Evolutionary conservation across 176 grass and related monocot genomes (phyloP).

Genomic region (Aegilops tauschii): DNA sequence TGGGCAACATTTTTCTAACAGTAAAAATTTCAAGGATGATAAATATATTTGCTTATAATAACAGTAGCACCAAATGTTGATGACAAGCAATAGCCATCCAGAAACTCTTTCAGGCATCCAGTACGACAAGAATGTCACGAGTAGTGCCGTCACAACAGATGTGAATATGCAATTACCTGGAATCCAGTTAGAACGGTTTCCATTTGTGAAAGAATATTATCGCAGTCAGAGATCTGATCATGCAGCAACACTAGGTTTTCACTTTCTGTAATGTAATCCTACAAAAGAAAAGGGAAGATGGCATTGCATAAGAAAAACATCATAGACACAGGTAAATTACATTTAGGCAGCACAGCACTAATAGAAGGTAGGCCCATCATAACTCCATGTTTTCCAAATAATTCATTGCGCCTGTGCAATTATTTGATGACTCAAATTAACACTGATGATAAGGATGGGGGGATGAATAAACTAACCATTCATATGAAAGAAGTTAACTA

Average conservation of each 20-base stretch:
- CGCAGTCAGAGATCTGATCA: slow-evolving; percentile 92
- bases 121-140: slow-evolving; percentile 1
- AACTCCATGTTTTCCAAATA: neutral
- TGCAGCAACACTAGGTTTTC: slow-evolving; percentile 88
- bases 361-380: neutral
- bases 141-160: slow-evolving; percentile 10
- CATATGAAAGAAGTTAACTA: neutral
- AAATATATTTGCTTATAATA: neutral
- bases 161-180: slow-evolving; percentile 65
- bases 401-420: neutral
- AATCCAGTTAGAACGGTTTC: slow-evolving; percentile 90
- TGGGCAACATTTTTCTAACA: neutral
- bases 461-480: neutral
- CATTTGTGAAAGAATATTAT: slow-evolving; percentile 98
- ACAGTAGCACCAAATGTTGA: slow-evolving; percentile 1
- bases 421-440: neutral
- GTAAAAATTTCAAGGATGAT: neutral
- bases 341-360: neutral
- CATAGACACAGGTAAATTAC: neutral
- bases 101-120: slow-evolving; percentile 19
- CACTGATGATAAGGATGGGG: neutral
- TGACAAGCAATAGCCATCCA: neutral
- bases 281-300: slow-evolving; percentile 22
- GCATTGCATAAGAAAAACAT: slow-evolving; percentile 18
- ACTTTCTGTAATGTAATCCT: slow-evolving; percentile 99